Evolutionary conservation across 345 rosid species (phyloP), one percentile per base, ranked within the genome.

Genomic region (Salix brachista): DNA sequence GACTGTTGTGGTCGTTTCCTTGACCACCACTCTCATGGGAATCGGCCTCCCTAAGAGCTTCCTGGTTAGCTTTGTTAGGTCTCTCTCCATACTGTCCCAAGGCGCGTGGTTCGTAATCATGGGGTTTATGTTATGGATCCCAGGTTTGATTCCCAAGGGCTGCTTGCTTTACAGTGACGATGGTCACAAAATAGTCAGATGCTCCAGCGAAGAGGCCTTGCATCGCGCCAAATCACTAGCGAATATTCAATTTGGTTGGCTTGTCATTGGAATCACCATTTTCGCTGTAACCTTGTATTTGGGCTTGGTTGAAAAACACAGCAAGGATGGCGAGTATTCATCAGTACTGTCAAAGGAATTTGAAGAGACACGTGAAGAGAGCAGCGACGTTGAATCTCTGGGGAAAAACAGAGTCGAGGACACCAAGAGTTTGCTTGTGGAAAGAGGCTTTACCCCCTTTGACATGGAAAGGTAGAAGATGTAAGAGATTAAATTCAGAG

Each of bases 111-210:
- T 93, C 54, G 79, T 91, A 64, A 26, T 85, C 74, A 90, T 87
- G 92, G 95, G 97, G 4, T 87, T 76, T 79, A 82, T 83, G 90
- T 84, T 91, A 6, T 91, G 97, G 94, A 93, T 92, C 6, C 95
- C 95, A 14, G 39, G 71, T 34, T 74, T 90, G 23, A 79, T 88
- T 19, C 84, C 98, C 0, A 90, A 87, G 77, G 94, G 84, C 8
- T 91, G 95, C 73, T 88, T 77, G 76, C 75, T 93, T 74, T 84
- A 89, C 77, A 1, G 1, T 14, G 94, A 93, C 78, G 95, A 88
- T 34, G 91, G 86, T 48, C 92, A 89, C 84, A 30, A 86, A 14
- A 90, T 88, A 74, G 90, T 87, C 23, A 74, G 91, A 58, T 93
- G 98, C 80, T 78, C 83, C 23, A 74, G 70, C 32, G 80, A 77